Evolutionary conservation across 129 eudicot species (phyloP), one percentile per base, ranked within the genome.

Genomic region (Arctium lappa): DNA sequence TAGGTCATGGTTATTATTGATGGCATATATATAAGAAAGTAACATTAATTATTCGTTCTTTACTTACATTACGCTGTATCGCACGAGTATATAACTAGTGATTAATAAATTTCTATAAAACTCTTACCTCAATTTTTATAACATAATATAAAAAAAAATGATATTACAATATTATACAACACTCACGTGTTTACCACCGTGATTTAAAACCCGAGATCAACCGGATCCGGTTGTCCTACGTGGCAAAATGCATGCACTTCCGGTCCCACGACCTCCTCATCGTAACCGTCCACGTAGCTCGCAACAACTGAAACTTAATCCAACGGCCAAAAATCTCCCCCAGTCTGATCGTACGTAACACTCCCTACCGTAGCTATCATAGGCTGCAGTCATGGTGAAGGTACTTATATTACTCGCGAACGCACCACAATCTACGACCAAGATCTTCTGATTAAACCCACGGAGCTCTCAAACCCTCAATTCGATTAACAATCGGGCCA

Each of bases 321-420:
- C 68, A 42, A 82, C 50, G 75, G 75, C 2, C 79, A 6, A 0
- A 31, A 62, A 74, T 63, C 38, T 5, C 39, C 27, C 46, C 3
- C 10, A 3, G 0, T 31, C 3, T 15, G 16, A 46, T 80, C 83
- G 13, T 40, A 39, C 32, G 75, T 18, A n/a, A 60, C 80, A 63
- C 85, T n/a, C 50, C 42, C 80, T 18, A 82, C 85, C 68, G 22
- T 82, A 82, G 13, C 80, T 82, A 82, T 69, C 79, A 42, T 38
- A 65, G 37, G 44, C 31, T 1, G 50, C 80, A 75, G 66, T 16
- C 69, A 0, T 36, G 68, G 66, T 71, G 36, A 73, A 38, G 77
- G 77, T 73, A 73, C 30, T 2, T 63, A 63, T 63, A 53, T 46
- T 8, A 48, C 60, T 48, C 16, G 60, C 13, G 62, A 50, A 50